phyloP scores from a whole-genome alignment of 2,329 filamentous ascomycete species.

The Penicillium sp. region DNA sequence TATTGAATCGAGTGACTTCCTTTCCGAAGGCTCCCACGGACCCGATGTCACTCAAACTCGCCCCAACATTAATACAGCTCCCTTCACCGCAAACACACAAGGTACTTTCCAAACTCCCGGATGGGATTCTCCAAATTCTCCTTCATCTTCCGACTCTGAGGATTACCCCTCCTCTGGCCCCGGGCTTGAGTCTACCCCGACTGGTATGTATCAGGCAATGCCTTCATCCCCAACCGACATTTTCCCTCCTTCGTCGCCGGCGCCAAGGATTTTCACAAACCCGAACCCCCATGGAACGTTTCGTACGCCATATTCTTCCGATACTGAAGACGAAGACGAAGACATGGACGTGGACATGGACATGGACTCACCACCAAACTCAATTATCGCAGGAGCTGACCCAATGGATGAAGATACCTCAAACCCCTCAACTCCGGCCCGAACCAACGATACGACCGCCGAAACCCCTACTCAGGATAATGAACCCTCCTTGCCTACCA shows the following conservation, averaged over 20 bases:
- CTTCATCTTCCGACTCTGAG: not conserved
- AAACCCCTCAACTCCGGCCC: conserved; percentile 6
- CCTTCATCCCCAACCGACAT: not conserved
- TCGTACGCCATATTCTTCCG: not conserved
- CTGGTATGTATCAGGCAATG: not conserved
- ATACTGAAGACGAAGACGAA: not conserved
- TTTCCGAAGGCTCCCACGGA: conserved; percentile 22
- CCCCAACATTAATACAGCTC: not conserved
- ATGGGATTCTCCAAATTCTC: not conserved
- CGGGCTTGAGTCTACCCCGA: not conserved
- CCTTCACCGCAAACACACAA: not conserved
- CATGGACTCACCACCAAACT: not conserved
- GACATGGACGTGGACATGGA: not conserved
- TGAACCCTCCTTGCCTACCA: conserved; percentile 9
- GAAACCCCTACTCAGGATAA: conserved; percentile 13
- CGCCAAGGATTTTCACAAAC: conserved; percentile 6
- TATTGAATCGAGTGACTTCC: conserved; percentile 32
- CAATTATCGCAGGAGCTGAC: not conserved
- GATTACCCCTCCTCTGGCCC: not conserved
- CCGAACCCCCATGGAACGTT: conserved; percentile 15
- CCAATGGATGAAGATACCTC: not conserved
- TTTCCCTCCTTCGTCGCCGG: not conserved
- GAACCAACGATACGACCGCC: conserved; percentile 13
- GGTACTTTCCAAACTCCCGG: not conserved
- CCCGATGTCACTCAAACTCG: conserved; percentile 8